Evolutionary conservation across 2,329 filamentous ascomycete genomes (phyloP), one percentile per base, ranked within the genome.

Genomic region (Dothideomycetes sp.): DNA sequence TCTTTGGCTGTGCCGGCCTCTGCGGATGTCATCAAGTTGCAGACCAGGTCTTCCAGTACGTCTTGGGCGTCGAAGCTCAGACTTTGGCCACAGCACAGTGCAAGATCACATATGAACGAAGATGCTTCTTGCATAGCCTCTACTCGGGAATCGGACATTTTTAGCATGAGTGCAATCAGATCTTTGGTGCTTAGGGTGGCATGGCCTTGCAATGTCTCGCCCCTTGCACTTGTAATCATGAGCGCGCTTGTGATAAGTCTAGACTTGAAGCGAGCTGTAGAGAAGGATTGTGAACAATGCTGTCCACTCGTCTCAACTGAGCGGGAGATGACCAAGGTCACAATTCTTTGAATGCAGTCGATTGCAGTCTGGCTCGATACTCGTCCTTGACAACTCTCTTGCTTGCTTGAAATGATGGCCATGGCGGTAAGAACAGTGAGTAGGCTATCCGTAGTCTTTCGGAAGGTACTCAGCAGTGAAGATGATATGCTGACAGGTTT

Each of bases 11-110:
- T 27, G 51, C 46, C 37, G 53, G 54, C 29, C 3, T 48, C 49
- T 9, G 47, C 47, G 5, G 47, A 35, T 3, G 49, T 42, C n/a
- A 56, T 42, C n/a, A 63, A 45, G 2, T 47, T 45, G 19, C 55
- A 44, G 17, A 57, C 48, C 1, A 61, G 40, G 8, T 48, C 46
- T 31, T 58, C 52, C 16, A 63, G 42, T 32, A 59, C 51, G 2
- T 19, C 18, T 19, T 41, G 39, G 19, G 36, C 33, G 8, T 52
- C 48, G 22, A 60, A 59, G 4, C 59, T 58, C 27, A 57, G 51
- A 24, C 56, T 53, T 27, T 53, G 54, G n/a, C 59, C 60, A 9
- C 55, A 54, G 29, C 55, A 58, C 4, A 54, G 55, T 22, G 57
- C 54, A 12, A 49, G 53, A 1, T 56, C 54, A 10, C 54, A 56